Percentiles rank a stretch among this genome's conserved stretches.
Evolutionary conservation across 2,329 filamentous ascomycete genomes (phyloP).

Genomic region (Ceratocystis cacaofunesta): DNA sequence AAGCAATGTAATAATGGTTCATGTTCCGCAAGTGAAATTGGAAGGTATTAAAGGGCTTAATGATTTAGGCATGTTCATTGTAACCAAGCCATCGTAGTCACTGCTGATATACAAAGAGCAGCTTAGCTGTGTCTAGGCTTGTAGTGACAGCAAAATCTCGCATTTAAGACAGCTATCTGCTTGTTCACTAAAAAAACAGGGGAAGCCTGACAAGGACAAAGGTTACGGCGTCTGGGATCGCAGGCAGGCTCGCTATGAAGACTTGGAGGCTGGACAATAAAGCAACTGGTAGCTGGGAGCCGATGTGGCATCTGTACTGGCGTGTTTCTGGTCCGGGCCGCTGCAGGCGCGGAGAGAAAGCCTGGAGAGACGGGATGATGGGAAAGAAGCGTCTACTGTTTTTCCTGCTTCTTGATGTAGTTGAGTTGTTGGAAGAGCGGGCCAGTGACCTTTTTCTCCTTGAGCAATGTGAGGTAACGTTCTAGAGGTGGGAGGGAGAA

Average conservation of each 20-base stretch:
- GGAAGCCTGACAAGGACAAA: not conserved
- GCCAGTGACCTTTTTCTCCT: slow-evolving; percentile 61
- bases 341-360: not conserved
- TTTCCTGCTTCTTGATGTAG: slow-evolving; percentile 43
- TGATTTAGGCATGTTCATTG: not conserved
- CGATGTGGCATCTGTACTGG: slow-evolving; percentile 13
- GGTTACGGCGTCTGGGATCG: slow-evolving; percentile 14
- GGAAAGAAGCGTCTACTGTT: slow-evolving; percentile 16
- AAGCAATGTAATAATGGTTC: not conserved
- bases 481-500: slow-evolving; percentile 34
- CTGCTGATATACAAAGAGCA: not conserved
- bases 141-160: not conserved
- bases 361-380: not conserved
- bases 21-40: not conserved
- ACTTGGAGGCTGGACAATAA: slow-evolving; percentile 2
- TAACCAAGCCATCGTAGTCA: not conserved
- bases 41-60: not conserved
- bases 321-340: not conserved
- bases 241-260: not conserved
- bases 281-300: slow-evolving; percentile 12
- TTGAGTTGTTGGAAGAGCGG: slow-evolving; percentile 70
- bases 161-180: not conserved
- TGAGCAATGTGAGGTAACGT: slow-evolving; percentile 63
- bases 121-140: not conserved
- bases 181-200: not conserved